These are phyloP conservation scores for Starmerella stellata DNA, from an alignment of 805 yeast genomes.

Conservation along the genomic window DNA sequence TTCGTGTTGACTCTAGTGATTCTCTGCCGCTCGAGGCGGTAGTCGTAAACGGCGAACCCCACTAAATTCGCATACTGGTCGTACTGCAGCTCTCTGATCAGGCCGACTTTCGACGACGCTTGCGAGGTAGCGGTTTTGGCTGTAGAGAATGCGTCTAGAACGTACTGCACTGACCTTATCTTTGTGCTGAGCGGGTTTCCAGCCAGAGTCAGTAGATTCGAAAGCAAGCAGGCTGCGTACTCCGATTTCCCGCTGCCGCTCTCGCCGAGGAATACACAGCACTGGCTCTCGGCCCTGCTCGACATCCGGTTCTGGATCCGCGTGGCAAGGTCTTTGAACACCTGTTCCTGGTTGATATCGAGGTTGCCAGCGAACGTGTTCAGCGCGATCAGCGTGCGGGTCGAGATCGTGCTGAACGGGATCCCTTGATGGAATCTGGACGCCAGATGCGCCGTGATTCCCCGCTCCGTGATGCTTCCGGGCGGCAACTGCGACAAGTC, in stretches of 20 bases:
- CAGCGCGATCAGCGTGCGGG: constrained; percentile 25
- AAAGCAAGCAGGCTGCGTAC: constrained; percentile 20
- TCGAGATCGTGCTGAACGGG: constrained; percentile 25
- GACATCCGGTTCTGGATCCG: constrained; percentile 24
- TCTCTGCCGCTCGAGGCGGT: constrained; percentile 37
- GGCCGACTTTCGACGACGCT: constrained; percentile 36
- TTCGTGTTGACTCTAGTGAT: constrained; percentile 33
- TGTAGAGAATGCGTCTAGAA: constrained; percentile 26
- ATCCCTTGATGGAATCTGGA: constrained; percentile 28
- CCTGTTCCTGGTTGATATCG: constrained; percentile 25
- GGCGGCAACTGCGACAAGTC: constrained; percentile 26
- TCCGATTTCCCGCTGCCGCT: constrained; percentile 27
- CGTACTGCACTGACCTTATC: constrained; percentile 22
- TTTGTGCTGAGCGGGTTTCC: constrained; percentile 24
- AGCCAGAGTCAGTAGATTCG: constrained; percentile 22
- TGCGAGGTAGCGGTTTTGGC: constrained; percentile 24
- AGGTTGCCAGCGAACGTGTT: constrained; percentile 24
- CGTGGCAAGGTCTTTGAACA: constrained; percentile 24
- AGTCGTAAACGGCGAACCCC: constrained; percentile 39
- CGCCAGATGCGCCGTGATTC: constrained; percentile 28
- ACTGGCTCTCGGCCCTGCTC: constrained; percentile 25
- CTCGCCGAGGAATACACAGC: constrained; percentile 26
- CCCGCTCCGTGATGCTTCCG: constrained; percentile 24
- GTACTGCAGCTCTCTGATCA: constrained; percentile 37
- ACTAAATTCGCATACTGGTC: constrained; percentile 28